Percentiles rank a stretch among this genome's conserved stretches.
Evolutionary conservation across 257 asterid species (phyloP).

Genomic region (Nicotiana otophora): DNA sequence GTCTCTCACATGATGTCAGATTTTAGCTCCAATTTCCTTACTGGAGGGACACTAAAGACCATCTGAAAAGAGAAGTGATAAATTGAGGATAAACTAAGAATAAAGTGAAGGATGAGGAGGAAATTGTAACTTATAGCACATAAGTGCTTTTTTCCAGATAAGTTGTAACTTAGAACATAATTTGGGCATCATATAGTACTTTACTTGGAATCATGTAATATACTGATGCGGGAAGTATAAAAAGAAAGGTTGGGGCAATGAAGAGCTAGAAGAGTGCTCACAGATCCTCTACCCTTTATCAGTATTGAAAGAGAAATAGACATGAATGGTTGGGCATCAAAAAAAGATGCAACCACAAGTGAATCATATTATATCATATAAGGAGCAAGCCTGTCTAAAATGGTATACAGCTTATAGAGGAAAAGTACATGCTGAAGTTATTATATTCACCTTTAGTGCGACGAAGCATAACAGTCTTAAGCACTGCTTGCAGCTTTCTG

Average conservation of each 20-base stretch:
- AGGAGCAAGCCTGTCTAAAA: not conserved
- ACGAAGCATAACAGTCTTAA: conserved; percentile 90
- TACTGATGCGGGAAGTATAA: not conserved
- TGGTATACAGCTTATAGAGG: not conserved
- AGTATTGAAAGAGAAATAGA: not conserved
- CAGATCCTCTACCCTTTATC: not conserved
- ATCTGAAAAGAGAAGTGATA: not conserved
- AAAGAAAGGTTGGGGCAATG: not conserved
- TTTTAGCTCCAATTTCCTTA: not conserved
- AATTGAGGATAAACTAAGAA: not conserved
- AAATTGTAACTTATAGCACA: not conserved
- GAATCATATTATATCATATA: not conserved
- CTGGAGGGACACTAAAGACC: not conserved
- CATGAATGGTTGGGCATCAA: not conserved
- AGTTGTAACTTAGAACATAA: not conserved
- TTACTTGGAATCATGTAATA: not conserved
- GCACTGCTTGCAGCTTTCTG: conserved; percentile 87
- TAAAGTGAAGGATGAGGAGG: not conserved
- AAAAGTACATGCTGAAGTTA: conserved; percentile 1
- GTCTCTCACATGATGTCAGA: not conserved
- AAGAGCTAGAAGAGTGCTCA: not conserved
- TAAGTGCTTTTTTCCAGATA: not conserved
- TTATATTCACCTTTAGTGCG: conserved; percentile 71
- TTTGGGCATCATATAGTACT: not conserved
- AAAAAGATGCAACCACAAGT: not conserved